Conservation (phyloP, 305 asterid species). For the Striga hermonthica region DNA sequence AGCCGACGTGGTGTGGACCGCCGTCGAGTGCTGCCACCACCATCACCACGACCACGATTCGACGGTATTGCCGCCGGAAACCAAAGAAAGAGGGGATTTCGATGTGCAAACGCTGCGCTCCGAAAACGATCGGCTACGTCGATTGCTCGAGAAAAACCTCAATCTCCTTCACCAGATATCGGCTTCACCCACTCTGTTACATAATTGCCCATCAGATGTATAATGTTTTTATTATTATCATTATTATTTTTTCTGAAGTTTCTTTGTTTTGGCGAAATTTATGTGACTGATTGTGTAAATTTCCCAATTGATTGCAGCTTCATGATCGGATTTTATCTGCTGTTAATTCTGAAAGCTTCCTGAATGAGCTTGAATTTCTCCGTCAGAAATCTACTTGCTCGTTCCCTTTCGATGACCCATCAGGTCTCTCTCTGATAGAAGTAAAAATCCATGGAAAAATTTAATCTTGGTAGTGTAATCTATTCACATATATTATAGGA, state of each 20-base stretch:
- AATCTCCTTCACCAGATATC: slow-evolving; percentile 57
- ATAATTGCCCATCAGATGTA: slow-evolving; percentile 77
- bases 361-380: slow-evolving; percentile 55
- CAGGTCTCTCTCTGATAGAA: slow-evolving; percentile 43
- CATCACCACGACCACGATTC: slow-evolving; percentile 48
- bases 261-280: slow-evolving; percentile 21
- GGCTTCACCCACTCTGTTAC: slow-evolving; percentile 43
- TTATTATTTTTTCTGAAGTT: too few species aligned
- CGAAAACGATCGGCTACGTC: slow-evolving; percentile 71
- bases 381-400: slow-evolving; percentile 38
- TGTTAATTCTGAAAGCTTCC: slow-evolving; percentile 55
- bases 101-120: slow-evolving; percentile 49
- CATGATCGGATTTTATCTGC: slow-evolving; percentile 59
- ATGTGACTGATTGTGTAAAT: neutral
- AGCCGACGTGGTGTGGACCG: slow-evolving; percentile 86
- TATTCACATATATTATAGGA: too few species aligned
- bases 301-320: slow-evolving; percentile 46
- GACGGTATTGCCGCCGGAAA: slow-evolving; percentile 33
- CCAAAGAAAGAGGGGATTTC: slow-evolving; percentile 27
- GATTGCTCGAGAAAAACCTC: slow-evolving; percentile 69
- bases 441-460: too few species aligned
- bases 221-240: too few species aligned
- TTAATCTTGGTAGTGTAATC: too few species aligned
- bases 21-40: slow-evolving; percentile 72
- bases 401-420: slow-evolving; percentile 66